These are phyloP conservation scores for Taxillus chinensis DNA, from an alignment of 164 flowering plant species.

Conservation along the genomic window DNA sequence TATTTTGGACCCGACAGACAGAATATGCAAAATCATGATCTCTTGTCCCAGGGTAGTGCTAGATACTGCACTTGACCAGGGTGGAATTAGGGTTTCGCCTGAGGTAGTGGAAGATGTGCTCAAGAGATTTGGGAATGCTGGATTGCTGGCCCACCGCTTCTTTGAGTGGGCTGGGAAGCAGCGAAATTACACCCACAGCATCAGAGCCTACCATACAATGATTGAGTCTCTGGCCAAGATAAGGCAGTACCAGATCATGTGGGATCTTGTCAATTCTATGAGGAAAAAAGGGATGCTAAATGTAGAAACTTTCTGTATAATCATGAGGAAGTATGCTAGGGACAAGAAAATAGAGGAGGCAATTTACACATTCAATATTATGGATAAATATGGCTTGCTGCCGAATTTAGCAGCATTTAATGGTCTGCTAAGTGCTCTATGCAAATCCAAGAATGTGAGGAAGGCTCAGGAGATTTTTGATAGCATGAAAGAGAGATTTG, in stretches of 20 bases:
- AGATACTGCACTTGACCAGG: slow-evolving; percentile 47
- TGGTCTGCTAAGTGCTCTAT: slow-evolving; percentile 64
- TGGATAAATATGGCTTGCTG: slow-evolving; percentile 57
- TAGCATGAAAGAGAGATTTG: slow-evolving; percentile 42
- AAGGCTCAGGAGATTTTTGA: slow-evolving; percentile 92
- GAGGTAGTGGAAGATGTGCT: slow-evolving; percentile 68
- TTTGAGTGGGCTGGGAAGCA: slow-evolving; percentile 85
- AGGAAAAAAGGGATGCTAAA: slow-evolving; percentile 44
- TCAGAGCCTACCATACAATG: slow-evolving; percentile 65
- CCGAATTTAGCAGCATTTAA: slow-evolving; percentile 77
- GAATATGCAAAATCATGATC: slow-evolving; percentile 52
- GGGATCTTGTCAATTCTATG: slow-evolving; percentile 78
- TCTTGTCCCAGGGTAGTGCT: slow-evolving; percentile 54
- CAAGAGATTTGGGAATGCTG: slow-evolving; percentile 67
- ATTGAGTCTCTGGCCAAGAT: slow-evolving; percentile 77
- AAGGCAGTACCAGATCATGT: slow-evolving; percentile 78
- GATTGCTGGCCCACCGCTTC: slow-evolving; percentile 74
- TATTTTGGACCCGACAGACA: slow-evolving; percentile 19
- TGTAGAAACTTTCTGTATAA: slow-evolving; percentile 76
- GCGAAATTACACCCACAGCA: slow-evolving; percentile 48
- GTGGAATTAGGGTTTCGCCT: slow-evolving; percentile 48
- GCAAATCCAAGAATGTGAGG: slow-evolving; percentile 81
- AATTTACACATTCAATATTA: slow-evolving; percentile 68
- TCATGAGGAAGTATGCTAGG: slow-evolving; percentile 76
- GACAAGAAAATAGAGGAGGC: slow-evolving; percentile 78